Evolutionary conservation across 257 asterid species (phyloP), one percentile per base, ranked within the genome.

Genomic region (Schizonepeta tenuifolia): DNA sequence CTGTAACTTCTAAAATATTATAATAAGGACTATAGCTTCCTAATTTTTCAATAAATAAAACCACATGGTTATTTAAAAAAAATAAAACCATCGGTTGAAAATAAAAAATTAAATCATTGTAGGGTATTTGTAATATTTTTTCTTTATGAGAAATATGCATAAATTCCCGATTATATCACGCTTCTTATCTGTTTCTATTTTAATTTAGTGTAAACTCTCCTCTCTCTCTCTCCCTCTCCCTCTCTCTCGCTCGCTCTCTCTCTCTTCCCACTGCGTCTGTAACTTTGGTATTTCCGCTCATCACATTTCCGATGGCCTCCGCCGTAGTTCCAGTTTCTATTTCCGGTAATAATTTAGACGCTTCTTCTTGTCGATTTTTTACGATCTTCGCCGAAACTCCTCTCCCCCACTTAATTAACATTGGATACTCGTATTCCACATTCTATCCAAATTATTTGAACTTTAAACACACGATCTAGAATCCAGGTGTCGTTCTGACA

Each of bases 251-350:
- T n/a, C n/a, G 20, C 40, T 71, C 53, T 63, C 77, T 18, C 69
- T 43, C 67, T 63, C 73, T 38, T 12, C 36, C 47, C 28, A 8
- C 77, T 59, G 64, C 80, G 43, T 51, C 65, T 47, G 65, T 1
- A 6, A 54, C 66, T 66, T 40, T 20, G 35, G 71, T 56, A 15
- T 7, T 26, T 50, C 67, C 7, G 60, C 17, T 69, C 62, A 28
- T 56, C 13, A 17, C 56, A 61, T 66, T 60, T 79, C 76, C 81
- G 74, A 88, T 88, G 95, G 90, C 92, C 56, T 70, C 86, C 78
- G 76, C 85, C 66, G n/a, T 78, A 50, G 73, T 70, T 76, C 83
- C 85, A 6, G 46, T 78, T 70, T 74, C 89, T 3, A 35, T 83
- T 47, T 79, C 85, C 67, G 92, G 95, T 86, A 79, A 70, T 43